Evolutionary conservation across 768 basidiomycete species (phyloP).

Genomic region (Leccinum variicolor): DNA sequence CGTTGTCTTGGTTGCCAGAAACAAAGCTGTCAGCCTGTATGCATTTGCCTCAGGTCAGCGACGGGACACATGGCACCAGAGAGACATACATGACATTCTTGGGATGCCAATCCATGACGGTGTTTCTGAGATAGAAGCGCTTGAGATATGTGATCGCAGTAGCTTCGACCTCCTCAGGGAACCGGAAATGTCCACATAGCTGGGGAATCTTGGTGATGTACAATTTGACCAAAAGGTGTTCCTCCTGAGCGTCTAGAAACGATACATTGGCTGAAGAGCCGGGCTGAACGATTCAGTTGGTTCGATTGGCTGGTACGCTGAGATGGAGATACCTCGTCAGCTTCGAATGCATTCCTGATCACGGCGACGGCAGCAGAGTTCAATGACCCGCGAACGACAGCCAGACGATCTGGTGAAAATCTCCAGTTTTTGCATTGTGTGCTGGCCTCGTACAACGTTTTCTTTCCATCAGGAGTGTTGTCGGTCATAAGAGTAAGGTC

Average conservation of each 20-base stretch:
- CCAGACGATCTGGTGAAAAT: conserved; percentile 69
- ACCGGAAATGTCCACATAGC: conserved; percentile 79
- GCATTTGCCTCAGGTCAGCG: not conserved
- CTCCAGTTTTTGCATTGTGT: conserved; percentile 89
- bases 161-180: conserved; percentile 90
- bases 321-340: conserved; percentile 59
- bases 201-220: conserved; percentile 86
- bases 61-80: not conserved
- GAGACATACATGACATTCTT: conserved; percentile 90
- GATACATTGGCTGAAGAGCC: conserved; percentile 70
- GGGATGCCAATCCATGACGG: conserved; percentile 99
- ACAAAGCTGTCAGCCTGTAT: conserved; percentile 87
- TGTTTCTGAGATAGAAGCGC: conserved; percentile 95
- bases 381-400: conserved; percentile 55
- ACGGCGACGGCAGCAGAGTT: conserved; percentile 75
- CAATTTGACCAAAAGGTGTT: conserved; percentile 82
- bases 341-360: conserved; percentile 75
- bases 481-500: not conserved
- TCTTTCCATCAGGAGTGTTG: conserved; percentile 8
- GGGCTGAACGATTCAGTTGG: conserved; percentile 41
- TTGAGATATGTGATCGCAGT: conserved; percentile 92
- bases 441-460: conserved; percentile 68
- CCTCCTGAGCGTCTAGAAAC: conserved; percentile 77
- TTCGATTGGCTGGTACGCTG: not conserved
- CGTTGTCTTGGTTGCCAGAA: conserved; percentile 96